Evolutionary conservation across 495 filamentous ascomycete genomes (phyloP).

Genomic region (Penicillium pulvis): DNA sequence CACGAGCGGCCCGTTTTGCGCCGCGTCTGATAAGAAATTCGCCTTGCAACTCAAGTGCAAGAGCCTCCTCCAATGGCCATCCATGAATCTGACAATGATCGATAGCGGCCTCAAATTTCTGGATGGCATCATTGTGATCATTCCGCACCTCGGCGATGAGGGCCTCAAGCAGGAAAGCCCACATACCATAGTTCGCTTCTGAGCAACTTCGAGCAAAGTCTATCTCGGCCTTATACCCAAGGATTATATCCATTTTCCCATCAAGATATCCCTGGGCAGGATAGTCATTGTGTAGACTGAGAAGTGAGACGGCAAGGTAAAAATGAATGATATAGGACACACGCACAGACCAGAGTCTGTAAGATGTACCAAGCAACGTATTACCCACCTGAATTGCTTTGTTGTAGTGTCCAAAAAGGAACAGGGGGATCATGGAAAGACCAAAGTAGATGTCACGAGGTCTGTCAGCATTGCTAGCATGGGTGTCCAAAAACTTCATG

Average conservation of each 20-base stretch:
- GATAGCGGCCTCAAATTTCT: slow-evolving; percentile 71
- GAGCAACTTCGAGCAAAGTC: slow-evolving; percentile 68
- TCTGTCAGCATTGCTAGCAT: slow-evolving; percentile 56
- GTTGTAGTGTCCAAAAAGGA: slow-evolving; percentile 72
- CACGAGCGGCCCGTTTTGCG: slow-evolving; percentile 71
- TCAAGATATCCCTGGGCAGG: slow-evolving; percentile 51
- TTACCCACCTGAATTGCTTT: slow-evolving; percentile 69
- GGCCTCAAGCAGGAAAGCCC: slow-evolving; percentile 74
- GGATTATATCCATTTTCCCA: slow-evolving; percentile 56
- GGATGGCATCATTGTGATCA: slow-evolving; percentile 62
- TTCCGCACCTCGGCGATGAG: slow-evolving; percentile 66
- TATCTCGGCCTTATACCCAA: slow-evolving; percentile 62
- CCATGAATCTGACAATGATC: slow-evolving; percentile 80
- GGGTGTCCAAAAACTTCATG: slow-evolving; percentile 53
- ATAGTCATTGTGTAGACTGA: slow-evolving; percentile 62
- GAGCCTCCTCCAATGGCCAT: slow-evolving; percentile 78
- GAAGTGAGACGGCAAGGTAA: slow-evolving; percentile 67
- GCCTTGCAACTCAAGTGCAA: slow-evolving; percentile 71
- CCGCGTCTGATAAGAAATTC: slow-evolving; percentile 73
- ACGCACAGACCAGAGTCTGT: slow-evolving; percentile 72
- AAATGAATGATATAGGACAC: slow-evolving; percentile 65
- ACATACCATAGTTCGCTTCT: slow-evolving; percentile 78
- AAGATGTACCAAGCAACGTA: slow-evolving; percentile 56
- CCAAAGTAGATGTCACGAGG: slow-evolving; percentile 73
- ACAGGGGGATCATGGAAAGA: slow-evolving; percentile 70